These are phyloP conservation scores for Sclerotinia subarctica DNA, from an alignment of 2,329 filamentous ascomycete species.

Conservation along the genomic window DNA sequence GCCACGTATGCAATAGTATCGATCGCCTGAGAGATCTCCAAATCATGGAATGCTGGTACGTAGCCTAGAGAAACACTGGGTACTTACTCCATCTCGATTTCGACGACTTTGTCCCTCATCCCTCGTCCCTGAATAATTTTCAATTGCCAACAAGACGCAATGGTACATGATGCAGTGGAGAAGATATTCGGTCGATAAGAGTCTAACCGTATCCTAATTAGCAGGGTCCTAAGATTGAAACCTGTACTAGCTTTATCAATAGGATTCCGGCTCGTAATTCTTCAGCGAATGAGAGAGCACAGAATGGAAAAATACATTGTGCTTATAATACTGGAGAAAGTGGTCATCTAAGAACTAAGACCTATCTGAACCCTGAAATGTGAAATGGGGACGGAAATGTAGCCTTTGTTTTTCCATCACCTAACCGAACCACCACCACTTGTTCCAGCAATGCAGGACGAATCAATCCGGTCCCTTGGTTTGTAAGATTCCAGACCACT, in stretches of 20 bases:
- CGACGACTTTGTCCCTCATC: background rate
- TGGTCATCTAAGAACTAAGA: background rate
- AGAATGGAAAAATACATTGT: background rate
- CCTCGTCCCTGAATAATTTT: background rate
- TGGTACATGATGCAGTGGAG: background rate
- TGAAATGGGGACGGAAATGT: background rate
- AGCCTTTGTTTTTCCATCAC: background rate
- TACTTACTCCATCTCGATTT: background rate
- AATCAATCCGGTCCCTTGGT: constrained; percentile 1
- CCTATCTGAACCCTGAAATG: too few species aligned
- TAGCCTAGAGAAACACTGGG: background rate
- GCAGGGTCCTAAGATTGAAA: background rate
- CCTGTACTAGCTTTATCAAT: background rate
- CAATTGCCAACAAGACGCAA: background rate
- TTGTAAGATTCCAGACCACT: constrained; percentile 14
- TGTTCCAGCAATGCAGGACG: background rate
- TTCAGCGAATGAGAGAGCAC: background rate
- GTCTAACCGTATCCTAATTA: background rate
- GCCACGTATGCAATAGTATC: constrained; percentile 15
- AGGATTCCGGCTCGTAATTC: constrained; percentile 1
- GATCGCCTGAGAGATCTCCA: background rate
- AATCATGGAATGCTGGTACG: background rate
- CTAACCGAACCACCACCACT: background rate
- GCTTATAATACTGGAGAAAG: constrained; percentile 9
- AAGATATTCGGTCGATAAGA: background rate